These are phyloP conservation scores for Penicillium cataractarum DNA, from an alignment of 495 filamentous ascomycete genomes.

Conservation along the genomic window DNA sequence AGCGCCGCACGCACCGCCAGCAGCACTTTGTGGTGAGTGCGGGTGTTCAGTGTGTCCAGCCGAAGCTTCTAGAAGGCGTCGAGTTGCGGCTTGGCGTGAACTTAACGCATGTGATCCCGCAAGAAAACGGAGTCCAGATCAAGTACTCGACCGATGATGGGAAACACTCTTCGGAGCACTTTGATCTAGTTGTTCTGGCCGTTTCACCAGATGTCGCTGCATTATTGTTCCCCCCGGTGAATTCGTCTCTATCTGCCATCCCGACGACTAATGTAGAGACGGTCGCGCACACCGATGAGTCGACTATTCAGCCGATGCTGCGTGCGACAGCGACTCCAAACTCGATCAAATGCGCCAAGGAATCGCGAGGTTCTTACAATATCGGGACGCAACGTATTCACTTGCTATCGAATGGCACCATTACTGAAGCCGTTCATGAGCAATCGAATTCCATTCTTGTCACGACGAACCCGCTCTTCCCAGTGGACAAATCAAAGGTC, in stretches of 20 bases:
- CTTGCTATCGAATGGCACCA: slow-evolving; percentile 28
- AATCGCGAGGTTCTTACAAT: background rate
- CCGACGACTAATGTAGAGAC: slow-evolving; percentile 13
- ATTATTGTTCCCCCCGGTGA: slow-evolving; percentile 29
- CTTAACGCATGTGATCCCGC: slow-evolving; percentile 22
- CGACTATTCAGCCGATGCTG: slow-evolving; percentile 11
- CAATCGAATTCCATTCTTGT: slow-evolving; percentile 37
- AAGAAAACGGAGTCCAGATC: slow-evolving; percentile 10
- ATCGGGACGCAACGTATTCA: slow-evolving; percentile 25
- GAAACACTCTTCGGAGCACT: slow-evolving; percentile 14
- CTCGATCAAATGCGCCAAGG: slow-evolving; percentile 1
- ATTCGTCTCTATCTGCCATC: slow-evolving; percentile 7
- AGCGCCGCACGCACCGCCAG: slow-evolving; percentile 44
- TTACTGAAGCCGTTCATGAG: slow-evolving; percentile 42
- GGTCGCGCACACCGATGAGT: slow-evolving; percentile 9
- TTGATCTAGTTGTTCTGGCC: slow-evolving; percentile 50
- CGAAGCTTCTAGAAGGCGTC: slow-evolving; percentile 38
- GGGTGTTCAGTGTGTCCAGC: slow-evolving; percentile 51
- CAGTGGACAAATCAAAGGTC: slow-evolving; percentile 35
- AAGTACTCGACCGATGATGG: slow-evolving; percentile 17
- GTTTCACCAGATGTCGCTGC: slow-evolving; percentile 48
- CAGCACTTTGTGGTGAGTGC: slow-evolving; percentile 52
- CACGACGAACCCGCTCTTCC: slow-evolving; percentile 37
- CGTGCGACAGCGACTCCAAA: slow-evolving; percentile 4
- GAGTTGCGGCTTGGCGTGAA: slow-evolving; percentile 20